Conservation (phyloP, 805 yeast genomes). For the Geotrichum ghanense region DNA sequence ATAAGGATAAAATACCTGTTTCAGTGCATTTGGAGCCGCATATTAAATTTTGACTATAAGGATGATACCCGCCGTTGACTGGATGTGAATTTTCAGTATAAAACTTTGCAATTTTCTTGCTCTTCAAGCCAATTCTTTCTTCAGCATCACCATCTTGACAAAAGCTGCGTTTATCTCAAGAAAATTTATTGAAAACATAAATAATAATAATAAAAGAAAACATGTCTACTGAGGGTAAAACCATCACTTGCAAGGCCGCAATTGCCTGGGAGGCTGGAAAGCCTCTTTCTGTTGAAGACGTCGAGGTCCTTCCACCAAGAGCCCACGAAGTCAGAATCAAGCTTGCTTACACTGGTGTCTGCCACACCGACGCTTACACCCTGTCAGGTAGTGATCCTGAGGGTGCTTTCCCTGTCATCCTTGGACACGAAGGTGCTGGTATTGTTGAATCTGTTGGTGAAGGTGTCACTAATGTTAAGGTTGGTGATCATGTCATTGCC, state of each 20-base stretch:
- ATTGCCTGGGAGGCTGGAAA: conserved; percentile 94
- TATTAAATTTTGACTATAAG: too few relatives aligned
- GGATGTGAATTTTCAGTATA: too few relatives aligned
- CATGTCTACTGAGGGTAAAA: conserved; percentile 25
- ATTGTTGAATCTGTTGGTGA: conserved; percentile 91
- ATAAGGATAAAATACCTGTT: too few relatives aligned
- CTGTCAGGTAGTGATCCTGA: conserved; percentile 92
- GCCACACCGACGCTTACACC: conserved; percentile 98
- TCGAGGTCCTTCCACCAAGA: conserved; percentile 87
- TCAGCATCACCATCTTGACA: too few relatives aligned
- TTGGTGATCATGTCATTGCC: conserved; percentile 89
- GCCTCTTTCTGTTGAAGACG: conserved; percentile 62
- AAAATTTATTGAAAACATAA: background rate
- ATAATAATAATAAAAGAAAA: background rate
- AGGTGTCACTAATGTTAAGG: conserved; percentile 81
- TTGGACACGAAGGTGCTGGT: conserved; percentile 99
- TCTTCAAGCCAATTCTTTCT: too few relatives aligned
- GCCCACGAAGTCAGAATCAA: conserved; percentile 97
- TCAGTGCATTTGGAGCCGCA: too few relatives aligned
- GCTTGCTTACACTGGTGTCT: conserved; percentile 80
- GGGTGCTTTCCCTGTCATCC: conserved; percentile 84
- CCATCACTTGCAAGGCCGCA: conserved; percentile 85
- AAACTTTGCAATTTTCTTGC: too few relatives aligned
- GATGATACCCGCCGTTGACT: too few relatives aligned
- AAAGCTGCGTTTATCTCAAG: too few relatives aligned